A percentile compares a stretch with the other conserved stretches of the same genome.
Evolutionary conservation across 768 basidiomycete species (phyloP).

Genomic region (Lactifluus subvellereus): DNA sequence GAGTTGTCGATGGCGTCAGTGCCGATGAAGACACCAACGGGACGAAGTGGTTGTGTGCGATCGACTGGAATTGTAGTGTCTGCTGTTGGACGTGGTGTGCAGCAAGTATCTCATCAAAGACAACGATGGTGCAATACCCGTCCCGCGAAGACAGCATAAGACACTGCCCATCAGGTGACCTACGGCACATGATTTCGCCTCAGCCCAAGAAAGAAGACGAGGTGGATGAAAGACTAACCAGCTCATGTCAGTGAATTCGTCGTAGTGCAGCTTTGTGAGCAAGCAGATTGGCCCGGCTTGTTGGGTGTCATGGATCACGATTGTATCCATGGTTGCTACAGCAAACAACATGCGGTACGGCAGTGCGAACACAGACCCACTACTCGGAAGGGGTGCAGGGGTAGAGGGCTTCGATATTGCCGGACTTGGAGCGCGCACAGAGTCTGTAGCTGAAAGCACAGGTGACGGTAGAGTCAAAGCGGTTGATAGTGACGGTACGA

Average conservation of each 20-base stretch:
- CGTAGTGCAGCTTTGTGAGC: constrained; percentile 92
- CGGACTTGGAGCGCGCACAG: constrained; percentile 31
- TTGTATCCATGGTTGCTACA: constrained; percentile 93
- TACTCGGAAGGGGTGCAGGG: constrained; percentile 39
- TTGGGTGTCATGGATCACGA: constrained; percentile 95
- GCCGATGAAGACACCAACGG: constrained; percentile 43
- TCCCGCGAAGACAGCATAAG: constrained; percentile 89
- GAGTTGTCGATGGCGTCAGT: constrained; percentile 36
- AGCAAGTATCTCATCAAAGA: constrained; percentile 91
- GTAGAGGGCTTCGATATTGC: constrained; percentile 42
- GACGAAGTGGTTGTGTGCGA: constrained; percentile 79
- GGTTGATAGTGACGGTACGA: constrained; percentile 4
- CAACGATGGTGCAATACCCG: constrained; percentile 92
- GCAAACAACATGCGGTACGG: constrained; percentile 95
- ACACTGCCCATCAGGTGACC: constrained; percentile 95
- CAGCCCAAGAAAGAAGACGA: background rate
- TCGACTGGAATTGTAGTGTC: constrained; percentile 82
- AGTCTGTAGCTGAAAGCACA: constrained; percentile 45
- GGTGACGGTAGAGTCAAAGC: constrained; percentile 39
- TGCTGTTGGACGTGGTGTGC: constrained; percentile 88
- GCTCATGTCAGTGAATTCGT: constrained; percentile 93
- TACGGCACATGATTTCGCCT: constrained; percentile 31
- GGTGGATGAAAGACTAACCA: constrained; percentile 56
- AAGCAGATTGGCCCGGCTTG: constrained; percentile 88
- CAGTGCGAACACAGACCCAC: constrained; percentile 74